Evolutionary conservation across 2,329 filamentous ascomycete species (phyloP), one percentile per base, ranked within the genome.

Genomic region (Immersiporthe knoxdaviesiana): DNA sequence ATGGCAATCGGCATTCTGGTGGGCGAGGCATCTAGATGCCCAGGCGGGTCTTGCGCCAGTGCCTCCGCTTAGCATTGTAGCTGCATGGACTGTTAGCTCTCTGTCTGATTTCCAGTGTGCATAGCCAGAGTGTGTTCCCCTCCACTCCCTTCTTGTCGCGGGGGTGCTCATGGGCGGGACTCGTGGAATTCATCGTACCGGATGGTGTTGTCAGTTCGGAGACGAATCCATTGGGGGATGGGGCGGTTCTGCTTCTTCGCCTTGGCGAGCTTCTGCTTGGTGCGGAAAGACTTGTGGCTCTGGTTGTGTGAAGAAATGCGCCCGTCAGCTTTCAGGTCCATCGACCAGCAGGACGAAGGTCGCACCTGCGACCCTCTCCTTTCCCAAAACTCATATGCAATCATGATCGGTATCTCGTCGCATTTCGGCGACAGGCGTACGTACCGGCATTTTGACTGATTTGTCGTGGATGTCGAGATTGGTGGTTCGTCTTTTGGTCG

Each of bases 221-320:
- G 91, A 83, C 96, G 92, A 84, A 99, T 98, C 96, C 96, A 99
- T 90, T 99, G 96, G 77, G 96, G 96, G 84, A 99, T 97, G 79
- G 96, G 96, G 84, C 96, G 92, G 92, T 99, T 99, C 90, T 98
- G 95, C 91, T 97, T 98, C 90, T 98, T 95, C 83, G 96, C 96
- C 90, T 95, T 97, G 83, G 96, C 96, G 88, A 99, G 94, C 96
- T 99, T 99, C 87, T 97, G 92, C 94, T 99, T 99, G 87, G 94
- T 97, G 84, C 94, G 92, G 94, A 99, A 99, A 83, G 94, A 93
- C 92, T 99, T 99, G 89, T 99, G 94, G 91, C 92, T 95, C 95
- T 98, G 84, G n/a, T n/a, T 82, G 63, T 60, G 70, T n/a, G 56
- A 39, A 65, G 66, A 69, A 59, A 70, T 50, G 63, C 52, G 50